A percentile compares a stretch with the other conserved stretches of the same genome.
phyloP scores from a whole-genome alignment of 2,329 filamentous ascomycete genomes.

The Ceratocystis cubensis region DNA sequence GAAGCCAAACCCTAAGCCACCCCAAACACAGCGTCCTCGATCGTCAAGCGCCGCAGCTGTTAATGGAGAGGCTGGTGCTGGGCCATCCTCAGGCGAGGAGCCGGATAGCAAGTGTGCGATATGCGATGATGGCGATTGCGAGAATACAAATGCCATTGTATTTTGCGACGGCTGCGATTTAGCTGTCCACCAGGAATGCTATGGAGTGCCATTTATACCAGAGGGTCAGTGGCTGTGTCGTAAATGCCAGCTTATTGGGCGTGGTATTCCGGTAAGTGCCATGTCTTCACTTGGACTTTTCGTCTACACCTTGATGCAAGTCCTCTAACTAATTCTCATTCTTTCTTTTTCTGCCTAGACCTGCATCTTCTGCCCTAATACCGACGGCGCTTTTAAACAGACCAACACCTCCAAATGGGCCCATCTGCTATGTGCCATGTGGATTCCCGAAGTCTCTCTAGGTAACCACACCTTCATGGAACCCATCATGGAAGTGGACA shows the following conservation, averaged over 20 bases:
- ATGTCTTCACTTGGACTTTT: constrained; percentile 28
- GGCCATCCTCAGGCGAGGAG: constrained; percentile 53
- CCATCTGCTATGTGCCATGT: constrained; percentile 90
- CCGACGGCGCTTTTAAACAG: constrained; percentile 95
- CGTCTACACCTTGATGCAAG: background rate
- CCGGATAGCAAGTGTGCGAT: constrained; percentile 96
- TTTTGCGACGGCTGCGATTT: constrained; percentile 98
- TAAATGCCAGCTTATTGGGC: constrained; percentile 89
- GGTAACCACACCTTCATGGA: constrained; percentile 98
- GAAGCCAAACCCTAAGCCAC: constrained; percentile 91
- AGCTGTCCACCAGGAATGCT: constrained; percentile 96
- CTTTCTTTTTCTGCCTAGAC: constrained; percentile 38
- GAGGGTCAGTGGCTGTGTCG: constrained; percentile 97
- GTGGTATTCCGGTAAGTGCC: constrained; percentile 58
- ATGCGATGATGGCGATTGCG: constrained; percentile 97
- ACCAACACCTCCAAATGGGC: constrained; percentile 95
- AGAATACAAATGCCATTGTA: constrained; percentile 97
- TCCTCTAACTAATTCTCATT: constrained; percentile 8
- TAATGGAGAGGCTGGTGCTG: constrained; percentile 66
- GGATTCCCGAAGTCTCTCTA: constrained; percentile 93
- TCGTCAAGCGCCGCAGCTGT: constrained; percentile 92
- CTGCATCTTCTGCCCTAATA: constrained; percentile 97
- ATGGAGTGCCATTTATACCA: constrained; percentile 95
- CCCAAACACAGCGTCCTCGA: constrained; percentile 81
- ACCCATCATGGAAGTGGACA: constrained; percentile 93